Base-by-base conservation (phyloP, 2,329 filamentous ascomycete genomes). In the Neodidymelliopsis sp. region DNA sequence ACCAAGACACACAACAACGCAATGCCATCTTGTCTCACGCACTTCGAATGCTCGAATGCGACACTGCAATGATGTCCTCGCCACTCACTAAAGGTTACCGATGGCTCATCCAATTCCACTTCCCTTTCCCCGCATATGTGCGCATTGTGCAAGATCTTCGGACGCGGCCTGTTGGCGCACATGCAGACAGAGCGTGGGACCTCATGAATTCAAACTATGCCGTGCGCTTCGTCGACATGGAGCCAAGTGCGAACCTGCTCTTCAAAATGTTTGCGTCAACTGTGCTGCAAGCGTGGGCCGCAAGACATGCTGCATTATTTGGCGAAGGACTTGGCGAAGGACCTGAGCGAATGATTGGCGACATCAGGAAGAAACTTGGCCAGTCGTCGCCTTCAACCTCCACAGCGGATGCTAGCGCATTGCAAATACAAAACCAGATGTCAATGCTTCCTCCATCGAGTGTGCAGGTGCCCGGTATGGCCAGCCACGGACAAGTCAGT, bases 231-330 rank as follows among this genome's bases (percentile, higher is more conserved):
- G 27, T 48, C 18, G 46, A 51, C 2, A 39, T 56, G 36, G 56
- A 60, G 10, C 41, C 57, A 2, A 46, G 50, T 4, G 53, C 59
- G 1, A 60, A 62, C 37, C 56, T 62, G 5, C 60, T 74, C 16
- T 68, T 66, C 35, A 60, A 57, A 13, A 55, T 74, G 1, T 84
- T 88, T 53, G 80, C 81, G 1, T 74, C 75, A 15, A 75, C 82
- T 13, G 81, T 88, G 29, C 70, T 87, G 48, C 85, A 84, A 59
- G 84, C 60, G 2, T 65, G 58, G 62, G n/a, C 50, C 3, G 56
- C 55, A 5, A 49, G 58, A 13, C 45, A 61, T 39, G 45, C 49
- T 5, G 53, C 46, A 9, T 15, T 36, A 3, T 43, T 49, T 9
- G 39, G 46, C 2, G 23, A 34, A 11, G 46, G 40, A 15, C 12